Conservation (phyloP, 129 eudicot species). For the Flaveria linearis region DNA sequence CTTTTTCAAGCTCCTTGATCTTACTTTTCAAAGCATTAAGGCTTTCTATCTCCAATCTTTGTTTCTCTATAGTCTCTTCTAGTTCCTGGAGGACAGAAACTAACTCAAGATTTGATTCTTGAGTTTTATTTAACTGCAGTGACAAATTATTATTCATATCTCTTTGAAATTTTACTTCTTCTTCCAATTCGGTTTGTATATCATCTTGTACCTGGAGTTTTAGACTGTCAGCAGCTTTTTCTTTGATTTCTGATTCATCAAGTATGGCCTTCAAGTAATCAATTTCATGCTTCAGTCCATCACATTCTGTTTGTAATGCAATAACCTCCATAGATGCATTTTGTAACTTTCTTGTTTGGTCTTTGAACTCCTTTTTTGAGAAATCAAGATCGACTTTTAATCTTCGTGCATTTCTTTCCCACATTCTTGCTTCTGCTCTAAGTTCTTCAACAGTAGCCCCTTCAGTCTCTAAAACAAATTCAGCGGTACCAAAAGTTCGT, state of each 20-base stretch:
- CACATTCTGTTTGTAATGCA: conserved; percentile 57
- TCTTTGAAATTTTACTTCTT: conserved; percentile 57
- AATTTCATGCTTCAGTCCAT: conserved; percentile 51
- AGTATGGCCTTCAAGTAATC: conserved; percentile 47
- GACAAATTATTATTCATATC: conserved; percentile 50
- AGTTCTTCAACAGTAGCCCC: conserved; percentile 51
- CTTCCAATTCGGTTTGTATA: conserved; percentile 55
- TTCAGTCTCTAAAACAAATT: conserved; percentile 40
- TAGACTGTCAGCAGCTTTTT: conserved; percentile 39
- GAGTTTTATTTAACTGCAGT: conserved; percentile 66
- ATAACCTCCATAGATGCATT: conserved; percentile 55
- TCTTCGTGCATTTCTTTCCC: conserved; percentile 79
- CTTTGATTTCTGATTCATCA: conserved; percentile 48
- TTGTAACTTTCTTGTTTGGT: conserved; percentile 46
- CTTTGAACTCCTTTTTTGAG: conserved; percentile 55
- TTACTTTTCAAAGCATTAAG: conserved; percentile 41
- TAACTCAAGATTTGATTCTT: conserved; percentile 76
- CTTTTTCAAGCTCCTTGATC: conserved; percentile 59
- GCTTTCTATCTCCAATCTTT: conserved; percentile 54
- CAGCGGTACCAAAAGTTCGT: conserved; percentile 38
- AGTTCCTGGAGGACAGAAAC: conserved; percentile 73
- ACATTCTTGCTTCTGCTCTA: conserved; percentile 65
- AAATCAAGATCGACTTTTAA: conserved; percentile 49
- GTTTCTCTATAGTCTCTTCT: conserved; percentile 71
- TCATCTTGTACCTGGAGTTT: conserved; percentile 40